A percentile compares a stretch with the other conserved stretches of the same genome.
These are phyloP conservation scores for Diplodia mutila DNA, from an alignment of 2,329 filamentous ascomycete genomes.

Conservation along the genomic window DNA sequence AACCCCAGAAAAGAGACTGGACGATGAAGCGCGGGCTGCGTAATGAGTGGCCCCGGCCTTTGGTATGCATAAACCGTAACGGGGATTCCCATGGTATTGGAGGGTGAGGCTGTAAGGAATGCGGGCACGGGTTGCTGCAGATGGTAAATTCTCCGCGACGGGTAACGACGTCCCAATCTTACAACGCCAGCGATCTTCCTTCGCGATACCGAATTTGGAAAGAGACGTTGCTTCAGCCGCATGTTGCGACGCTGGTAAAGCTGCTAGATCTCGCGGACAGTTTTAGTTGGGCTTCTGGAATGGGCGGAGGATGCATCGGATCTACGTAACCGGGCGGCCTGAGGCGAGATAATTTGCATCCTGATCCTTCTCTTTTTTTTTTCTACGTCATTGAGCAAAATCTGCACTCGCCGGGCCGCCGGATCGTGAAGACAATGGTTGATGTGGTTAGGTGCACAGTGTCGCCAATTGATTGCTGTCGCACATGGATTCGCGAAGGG, in stretches of 20 bases:
- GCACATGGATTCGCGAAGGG: not conserved
- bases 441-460: not conserved
- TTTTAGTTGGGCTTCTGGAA: not conserved
- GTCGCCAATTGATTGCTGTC: not conserved
- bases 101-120: not conserved
- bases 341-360: not conserved
- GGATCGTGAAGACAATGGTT: not conserved
- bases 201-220: not conserved
- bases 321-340: not conserved
- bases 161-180: not conserved
- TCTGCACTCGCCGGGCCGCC: too few species aligned
- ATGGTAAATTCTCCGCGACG: not conserved
- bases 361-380: not conserved
- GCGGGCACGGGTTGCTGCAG: not conserved
- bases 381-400: not conserved
- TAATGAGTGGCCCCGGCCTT: not conserved
- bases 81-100: not conserved
- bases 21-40: not conserved
- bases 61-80: not conserved
- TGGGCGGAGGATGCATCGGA: not conserved
- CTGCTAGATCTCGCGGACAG: not conserved
- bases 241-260: not conserved
- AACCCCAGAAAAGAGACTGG: not conserved
- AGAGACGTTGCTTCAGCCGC: not conserved
- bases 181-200: not conserved